Evolutionary conservation across 2,329 filamentous ascomycete genomes (phyloP), one percentile per base, ranked within the genome.

Genomic region (Monosporascus sp.): DNA sequence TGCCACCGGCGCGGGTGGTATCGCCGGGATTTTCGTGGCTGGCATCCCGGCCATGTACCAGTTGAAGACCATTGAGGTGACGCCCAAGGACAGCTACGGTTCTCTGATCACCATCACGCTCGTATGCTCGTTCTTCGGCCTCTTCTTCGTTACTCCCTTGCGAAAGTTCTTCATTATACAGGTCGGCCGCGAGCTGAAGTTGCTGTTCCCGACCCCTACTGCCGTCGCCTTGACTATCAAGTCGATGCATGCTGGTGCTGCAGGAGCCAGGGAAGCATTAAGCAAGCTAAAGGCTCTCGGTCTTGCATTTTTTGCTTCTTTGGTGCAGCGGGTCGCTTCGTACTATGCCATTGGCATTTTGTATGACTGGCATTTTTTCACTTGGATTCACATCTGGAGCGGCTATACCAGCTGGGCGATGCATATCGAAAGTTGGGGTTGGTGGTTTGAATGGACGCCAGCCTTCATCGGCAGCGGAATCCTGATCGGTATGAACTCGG

Each of bases 161-260:
- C 80, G 84, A 53, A 85, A 84, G 63, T 86, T 87, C 72, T 87
- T 86, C 72, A 79, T 87, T 66, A 80, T 86, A 65, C 81, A 84
- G 54, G 80, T 85, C 14, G 81, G 81, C 3, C 74, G 81, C 60
- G 80, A 84, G 66, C 69, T 83, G 51, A 74, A 73, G 54, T 71
- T 84, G 50, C 72, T 83, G 56, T 84, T 84, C 68, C 81, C 81
- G 4, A 81, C 80, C 3, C 65, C 80, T 1, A 81, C 80, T 37
- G 81, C 81, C 9, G 80, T 80, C 11, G 80, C 80, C 27, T 72
- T 82, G 62, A 83, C 81, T 1, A 83, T 84, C 56, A 75, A 78
- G 31, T 75, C 74, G 45, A 82, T 84, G 79, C 81, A 84, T 62
- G 72, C 76, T 50, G 77, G 78, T 37, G 73, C 74, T 1, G 74